Evolutionary conservation across 805 yeast genomes (phyloP), one percentile per base, ranked within the genome.

Genomic region (Candida morakotiae): DNA sequence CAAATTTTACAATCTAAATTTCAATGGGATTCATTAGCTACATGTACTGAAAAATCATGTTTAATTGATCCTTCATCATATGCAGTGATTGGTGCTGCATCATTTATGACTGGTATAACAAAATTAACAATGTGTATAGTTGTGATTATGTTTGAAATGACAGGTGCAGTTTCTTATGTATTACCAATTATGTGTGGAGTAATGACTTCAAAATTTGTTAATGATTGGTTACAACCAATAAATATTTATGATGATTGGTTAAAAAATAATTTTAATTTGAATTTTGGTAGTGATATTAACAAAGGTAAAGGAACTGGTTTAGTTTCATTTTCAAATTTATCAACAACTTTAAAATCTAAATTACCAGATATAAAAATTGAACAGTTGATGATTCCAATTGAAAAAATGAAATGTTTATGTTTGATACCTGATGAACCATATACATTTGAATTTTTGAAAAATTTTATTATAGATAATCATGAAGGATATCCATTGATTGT

Each of bases 121-220:
- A 77, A 86, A 45, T 73, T 87, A 61, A 85, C 89, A 3, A 81
- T 86, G 44, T 75, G 87, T 30, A 80, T 83, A 6, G 95, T 86
- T 13, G 89, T 87, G 5, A 77, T 87, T 18, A 68, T 86, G 44
- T 83, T 85, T 56, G 96, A 87, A 56, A 62, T 87, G 27, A 85
- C 95, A 0, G 96, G 95, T 18, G 96, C 95, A 0, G 69, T 87
- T 34, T 75, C 84, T 0, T 87, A 87, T 51, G 87, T 86, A 2
- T 64, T 87, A 30, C 96, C 96, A 0, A 83, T 87, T 21, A 87
- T 87, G 96, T 64, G 79, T 10, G 83, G 89, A 1, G 95, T 86
- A 2, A 74, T 87, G 67, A 69, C 80, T 7, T 77, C 89, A 33
- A 80, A 84, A 49, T 73, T 84, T 59, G 71, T 79, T n/a, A 81